Evolutionary conservation across 257 asterid species (phyloP).

Genomic region (Thymus quinquecostatus): DNA sequence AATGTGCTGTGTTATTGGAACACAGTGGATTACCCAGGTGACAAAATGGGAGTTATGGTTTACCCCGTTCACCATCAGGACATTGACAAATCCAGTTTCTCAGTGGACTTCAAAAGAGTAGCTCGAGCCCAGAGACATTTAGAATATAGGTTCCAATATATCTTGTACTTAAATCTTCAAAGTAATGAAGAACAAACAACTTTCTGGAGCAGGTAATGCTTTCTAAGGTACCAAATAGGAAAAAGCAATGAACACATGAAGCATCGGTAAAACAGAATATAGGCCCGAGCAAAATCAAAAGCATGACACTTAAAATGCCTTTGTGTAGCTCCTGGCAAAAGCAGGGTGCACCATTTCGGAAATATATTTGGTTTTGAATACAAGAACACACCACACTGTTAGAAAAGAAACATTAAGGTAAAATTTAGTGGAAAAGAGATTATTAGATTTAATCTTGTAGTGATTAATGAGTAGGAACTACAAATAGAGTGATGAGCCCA

Average conservation of each 20-base stretch:
- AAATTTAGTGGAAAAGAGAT: background rate
- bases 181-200: background rate
- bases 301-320: background rate
- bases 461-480: background rate
- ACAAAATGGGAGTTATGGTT: slow-evolving; percentile 22
- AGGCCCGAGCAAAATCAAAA: background rate
- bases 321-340: background rate
- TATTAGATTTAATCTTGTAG: background rate
- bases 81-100: background rate
- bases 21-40: slow-evolving; percentile 13
- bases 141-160: slow-evolving; percentile 17
- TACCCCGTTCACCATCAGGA: slow-evolving; percentile 13
- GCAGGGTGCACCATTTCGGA: background rate
- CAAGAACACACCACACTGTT: background rate
- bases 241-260: slow-evolving; percentile 6
- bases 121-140: background rate
- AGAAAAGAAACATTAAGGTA: background rate
- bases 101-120: slow-evolving; percentile 3
- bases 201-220: slow-evolving; percentile 2
- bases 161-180: slow-evolving; percentile 8
- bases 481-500: background rate
- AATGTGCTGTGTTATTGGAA: background rate
- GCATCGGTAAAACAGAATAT: background rate
- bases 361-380: background rate
- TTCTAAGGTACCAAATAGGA: background rate